A percentile compares a stretch with the other conserved stretches of the same genome.
Conservation (phyloP, 2,329 filamentous ascomycete species). For the Fusarium ramigenum region DNA sequence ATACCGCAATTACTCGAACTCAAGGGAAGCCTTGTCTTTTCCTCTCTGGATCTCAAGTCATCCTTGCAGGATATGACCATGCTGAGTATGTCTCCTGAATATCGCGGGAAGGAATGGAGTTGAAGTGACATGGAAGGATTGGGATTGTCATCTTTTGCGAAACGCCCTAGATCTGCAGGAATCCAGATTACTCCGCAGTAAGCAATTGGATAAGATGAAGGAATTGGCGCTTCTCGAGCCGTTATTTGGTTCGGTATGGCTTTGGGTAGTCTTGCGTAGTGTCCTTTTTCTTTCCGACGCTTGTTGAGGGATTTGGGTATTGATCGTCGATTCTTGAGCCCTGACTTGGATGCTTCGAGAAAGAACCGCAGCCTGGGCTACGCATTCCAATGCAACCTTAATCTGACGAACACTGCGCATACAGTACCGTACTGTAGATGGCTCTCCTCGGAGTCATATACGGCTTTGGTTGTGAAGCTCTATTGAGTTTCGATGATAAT, state of each 20-base stretch:
- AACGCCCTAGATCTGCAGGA: conserved; percentile 6
- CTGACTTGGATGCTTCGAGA: background rate
- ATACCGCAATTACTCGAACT: background rate
- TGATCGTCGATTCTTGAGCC: background rate
- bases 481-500: background rate
- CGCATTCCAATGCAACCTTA: background rate
- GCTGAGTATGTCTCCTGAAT: conserved; percentile 19
- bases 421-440: background rate
- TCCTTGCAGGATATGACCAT: conserved; percentile 2
- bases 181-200: background rate
- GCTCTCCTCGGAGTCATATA: background rate
- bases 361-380: background rate
- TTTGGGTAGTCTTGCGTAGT: background rate
- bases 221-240: background rate
- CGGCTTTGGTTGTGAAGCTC: background rate
- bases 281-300: background rate
- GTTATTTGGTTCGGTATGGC: background rate
- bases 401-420: too few species aligned
- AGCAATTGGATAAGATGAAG: background rate
- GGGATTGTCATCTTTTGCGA: background rate
- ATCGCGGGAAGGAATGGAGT: background rate
- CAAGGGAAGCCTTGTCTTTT: background rate
- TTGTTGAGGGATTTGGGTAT: background rate
- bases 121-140: conserved; percentile 5
- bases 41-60: background rate